Conservation (phyloP, 2,329 filamentous ascomycete genomes). For the Aspergillus niger region DNA sequence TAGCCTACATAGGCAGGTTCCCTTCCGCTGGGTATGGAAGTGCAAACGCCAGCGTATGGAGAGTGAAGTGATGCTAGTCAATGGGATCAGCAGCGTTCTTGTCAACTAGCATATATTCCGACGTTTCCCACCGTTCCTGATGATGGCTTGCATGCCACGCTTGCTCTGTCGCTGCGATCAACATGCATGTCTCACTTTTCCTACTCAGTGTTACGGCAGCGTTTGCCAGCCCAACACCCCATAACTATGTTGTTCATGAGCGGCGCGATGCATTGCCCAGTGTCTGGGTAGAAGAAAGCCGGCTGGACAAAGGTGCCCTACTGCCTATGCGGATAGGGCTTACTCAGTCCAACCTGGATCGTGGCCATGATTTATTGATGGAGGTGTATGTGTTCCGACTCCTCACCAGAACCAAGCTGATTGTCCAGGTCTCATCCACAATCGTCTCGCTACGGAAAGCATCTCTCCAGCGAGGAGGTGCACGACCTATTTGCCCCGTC, state of each 20-base stretch:
- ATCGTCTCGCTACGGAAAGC: slow-evolving; percentile 46
- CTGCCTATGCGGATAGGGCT: slow-evolving; percentile 51
- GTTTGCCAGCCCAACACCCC: slow-evolving; percentile 26
- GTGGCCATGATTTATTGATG: slow-evolving; percentile 47
- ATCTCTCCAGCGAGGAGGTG: slow-evolving; percentile 47
- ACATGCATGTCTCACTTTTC: not conserved
- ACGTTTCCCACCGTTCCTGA: not conserved
- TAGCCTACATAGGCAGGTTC: not conserved
- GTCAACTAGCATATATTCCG: not conserved
- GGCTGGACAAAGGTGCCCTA: slow-evolving; percentile 36
- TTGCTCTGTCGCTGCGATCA: not conserved
- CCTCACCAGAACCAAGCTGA: slow-evolving; percentile 1
- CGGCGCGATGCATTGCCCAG: slow-evolving; percentile 30
- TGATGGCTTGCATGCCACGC: not conserved
- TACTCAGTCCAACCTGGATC: slow-evolving; percentile 48
- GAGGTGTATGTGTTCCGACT: slow-evolving; percentile 37
- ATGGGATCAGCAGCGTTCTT: not conserved
- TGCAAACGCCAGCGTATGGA: not conserved
- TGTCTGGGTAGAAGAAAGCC: slow-evolving; percentile 31
- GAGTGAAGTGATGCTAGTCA: not conserved
- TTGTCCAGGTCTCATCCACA: slow-evolving; percentile 40
- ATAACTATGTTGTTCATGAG: slow-evolving; percentile 34
- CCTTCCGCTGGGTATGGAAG: not conserved
- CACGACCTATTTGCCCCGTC: slow-evolving; percentile 47
- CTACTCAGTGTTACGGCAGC: slow-evolving; percentile 13